A percentile compares a stretch with the other conserved stretches of the same genome.
phyloP scores from a whole-genome alignment of 345 rosid genomes.

The Pseudoturritis turrita region DNA sequence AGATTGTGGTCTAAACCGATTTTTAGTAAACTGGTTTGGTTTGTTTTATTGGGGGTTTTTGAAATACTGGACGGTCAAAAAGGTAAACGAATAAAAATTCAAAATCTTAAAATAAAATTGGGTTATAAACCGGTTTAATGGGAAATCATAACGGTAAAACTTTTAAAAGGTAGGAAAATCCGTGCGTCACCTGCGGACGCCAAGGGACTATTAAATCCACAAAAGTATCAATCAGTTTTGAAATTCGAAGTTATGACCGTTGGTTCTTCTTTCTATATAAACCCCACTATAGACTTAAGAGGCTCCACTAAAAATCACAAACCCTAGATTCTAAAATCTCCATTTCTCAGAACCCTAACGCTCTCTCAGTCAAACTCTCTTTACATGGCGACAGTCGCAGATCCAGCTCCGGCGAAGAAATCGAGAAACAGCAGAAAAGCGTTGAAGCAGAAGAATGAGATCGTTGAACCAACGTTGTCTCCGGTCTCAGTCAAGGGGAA shows the following conservation, averaged over 20 bases:
- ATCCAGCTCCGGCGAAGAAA: constrained; percentile 37
- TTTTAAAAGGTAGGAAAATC: neutral
- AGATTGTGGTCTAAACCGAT: neutral
- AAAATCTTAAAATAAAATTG: neutral
- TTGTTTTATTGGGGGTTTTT: too few relatives aligned
- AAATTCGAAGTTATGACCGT: constrained; percentile 23
- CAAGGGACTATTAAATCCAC: neutral
- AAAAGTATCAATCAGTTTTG: constrained; percentile 3
- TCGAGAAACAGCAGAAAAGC: constrained; percentile 52
- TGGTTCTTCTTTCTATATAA: neutral
- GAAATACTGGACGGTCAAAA: too few relatives aligned
- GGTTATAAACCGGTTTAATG: neutral
- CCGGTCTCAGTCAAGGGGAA: constrained; percentile 24
- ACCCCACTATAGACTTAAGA: neutral
- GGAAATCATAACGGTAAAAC: neutral
- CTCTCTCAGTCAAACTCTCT: neutral
- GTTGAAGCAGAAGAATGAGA: constrained; percentile 53
- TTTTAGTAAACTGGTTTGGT: too few relatives aligned
- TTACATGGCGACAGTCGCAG: constrained; percentile 16
- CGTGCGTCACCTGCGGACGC: neutral
- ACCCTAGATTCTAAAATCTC: neutral
- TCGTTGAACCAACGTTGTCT: constrained; percentile 8
- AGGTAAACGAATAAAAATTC: neutral
- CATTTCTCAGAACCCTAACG: neutral
- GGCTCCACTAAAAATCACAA: neutral